Conservation (phyloP, 257 asterid species). For the Osmanthus fragrans region DNA sequence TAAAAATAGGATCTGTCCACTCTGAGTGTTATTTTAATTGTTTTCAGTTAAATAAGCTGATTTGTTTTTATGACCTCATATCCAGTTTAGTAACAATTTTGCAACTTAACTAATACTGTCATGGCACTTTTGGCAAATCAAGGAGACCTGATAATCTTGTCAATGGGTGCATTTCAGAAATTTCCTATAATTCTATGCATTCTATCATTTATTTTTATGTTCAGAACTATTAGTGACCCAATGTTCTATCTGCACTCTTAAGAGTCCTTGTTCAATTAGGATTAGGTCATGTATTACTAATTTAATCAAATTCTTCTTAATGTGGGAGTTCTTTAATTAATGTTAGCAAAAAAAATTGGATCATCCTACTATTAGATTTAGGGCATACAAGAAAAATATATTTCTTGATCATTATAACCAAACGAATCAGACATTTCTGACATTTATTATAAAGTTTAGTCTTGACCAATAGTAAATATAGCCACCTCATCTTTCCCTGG, state of each 20-base stretch:
- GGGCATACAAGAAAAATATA: not conserved
- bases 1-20: not conserved
- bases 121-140: not conserved
- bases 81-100: not conserved
- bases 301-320: not conserved
- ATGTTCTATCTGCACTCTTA: not conserved
- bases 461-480: constrained; percentile 33
- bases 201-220: not conserved
- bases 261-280: not conserved
- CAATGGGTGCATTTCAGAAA: not conserved
- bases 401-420: not conserved
- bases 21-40: not conserved
- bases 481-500: constrained; percentile 95
- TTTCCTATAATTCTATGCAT: not conserved
- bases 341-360: not conserved
- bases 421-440: not conserved
- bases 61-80: not conserved
- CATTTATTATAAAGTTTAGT: not conserved
- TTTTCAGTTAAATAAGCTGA: not conserved
- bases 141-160: not conserved
- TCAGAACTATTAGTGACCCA: not conserved
- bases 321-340: not conserved
- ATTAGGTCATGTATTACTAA: not conserved
- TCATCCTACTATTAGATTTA: not conserved
- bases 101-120: not conserved